A percentile compares a stretch with the other conserved stretches of the same genome.
These are phyloP conservation scores for Vanderwaltozyma polyspora DNA, from an alignment of 805 yeast species.

Conservation along the genomic window DNA sequence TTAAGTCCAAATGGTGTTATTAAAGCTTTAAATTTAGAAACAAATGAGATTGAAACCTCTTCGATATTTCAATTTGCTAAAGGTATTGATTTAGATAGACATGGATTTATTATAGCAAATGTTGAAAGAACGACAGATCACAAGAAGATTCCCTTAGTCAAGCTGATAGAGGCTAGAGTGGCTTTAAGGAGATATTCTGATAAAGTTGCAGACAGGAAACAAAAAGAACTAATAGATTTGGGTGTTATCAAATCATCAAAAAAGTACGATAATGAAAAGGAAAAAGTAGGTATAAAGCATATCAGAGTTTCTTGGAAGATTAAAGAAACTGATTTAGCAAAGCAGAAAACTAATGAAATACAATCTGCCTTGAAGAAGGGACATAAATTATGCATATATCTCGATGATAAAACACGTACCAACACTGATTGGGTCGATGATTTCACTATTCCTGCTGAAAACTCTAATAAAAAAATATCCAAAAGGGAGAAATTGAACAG, in stretches of 20 bases:
- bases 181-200: constrained; percentile 23
- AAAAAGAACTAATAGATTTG: constrained; percentile 14
- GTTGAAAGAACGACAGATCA: constrained; percentile 10
- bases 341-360: constrained; percentile 45
- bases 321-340: constrained; percentile 38
- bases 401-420: constrained; percentile 29
- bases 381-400: constrained; percentile 29
- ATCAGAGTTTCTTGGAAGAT: constrained; percentile 48
- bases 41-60: constrained; percentile 11
- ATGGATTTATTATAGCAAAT: constrained; percentile 19
- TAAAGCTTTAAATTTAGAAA: constrained; percentile 12
- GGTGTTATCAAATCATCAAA: constrained; percentile 10
- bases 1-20: constrained; percentile 19
- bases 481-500: constrained; percentile 27
- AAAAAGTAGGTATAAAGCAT: constrained; percentile 31
- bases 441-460: constrained; percentile 11
- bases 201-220: constrained; percentile 17
- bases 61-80: constrained; percentile 17
- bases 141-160: constrained; percentile 16
- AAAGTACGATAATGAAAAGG: constrained; percentile 7
- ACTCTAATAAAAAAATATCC: constrained; percentile 24
- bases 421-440: constrained; percentile 19
- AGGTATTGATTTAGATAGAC: constrained; percentile 17
- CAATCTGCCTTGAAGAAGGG: constrained; percentile 35
- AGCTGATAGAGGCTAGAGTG: constrained; percentile 14